Conservation (phyloP, 108 stramenopile species). For the Nannochloropsis oceanica region DNA sequence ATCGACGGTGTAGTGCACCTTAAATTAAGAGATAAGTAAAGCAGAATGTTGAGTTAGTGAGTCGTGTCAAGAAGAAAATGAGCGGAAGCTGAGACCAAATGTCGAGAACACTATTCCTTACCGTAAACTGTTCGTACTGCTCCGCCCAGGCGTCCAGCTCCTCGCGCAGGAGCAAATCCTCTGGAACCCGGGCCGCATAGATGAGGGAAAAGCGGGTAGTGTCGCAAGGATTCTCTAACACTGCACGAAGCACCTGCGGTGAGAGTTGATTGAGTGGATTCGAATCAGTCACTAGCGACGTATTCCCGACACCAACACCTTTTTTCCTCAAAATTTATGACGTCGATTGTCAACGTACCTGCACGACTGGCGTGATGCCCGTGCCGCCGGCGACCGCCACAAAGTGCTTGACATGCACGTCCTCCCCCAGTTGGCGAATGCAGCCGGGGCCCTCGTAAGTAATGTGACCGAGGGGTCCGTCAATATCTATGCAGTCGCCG, state of each 20-base stretch:
- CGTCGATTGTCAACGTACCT: constrained; percentile 40
- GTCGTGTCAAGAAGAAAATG: too few relatives aligned
- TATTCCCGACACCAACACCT: too few relatives aligned
- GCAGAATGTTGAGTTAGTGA: background rate
- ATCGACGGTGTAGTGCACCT: background rate
- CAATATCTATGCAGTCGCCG: constrained; percentile 61
- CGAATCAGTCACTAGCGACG: too few relatives aligned
- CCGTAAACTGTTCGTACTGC: constrained; percentile 52
- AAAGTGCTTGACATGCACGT: constrained; percentile 43
- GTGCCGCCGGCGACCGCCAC: constrained; percentile 98
- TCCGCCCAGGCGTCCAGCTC: constrained; percentile 62
- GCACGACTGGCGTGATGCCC: constrained; percentile 95
- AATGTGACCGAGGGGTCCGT: constrained; percentile 59
- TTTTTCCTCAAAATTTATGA: background rate
- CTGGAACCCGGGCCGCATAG: constrained; percentile 83
- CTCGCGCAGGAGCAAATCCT: constrained; percentile 76
- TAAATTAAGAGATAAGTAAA: background rate
- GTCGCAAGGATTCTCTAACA: constrained; percentile 66
- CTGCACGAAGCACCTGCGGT: constrained; percentile 37
- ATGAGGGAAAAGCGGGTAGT: constrained; percentile 67
- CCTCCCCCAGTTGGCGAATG: constrained; percentile 56
- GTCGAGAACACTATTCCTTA: background rate
- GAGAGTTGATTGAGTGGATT: too few relatives aligned
- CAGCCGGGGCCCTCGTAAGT: constrained; percentile 74
- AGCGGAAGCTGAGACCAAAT: too few relatives aligned